Evolutionary conservation across 129 eudicot species (phyloP).

Genomic region (Artemisia annua): DNA sequence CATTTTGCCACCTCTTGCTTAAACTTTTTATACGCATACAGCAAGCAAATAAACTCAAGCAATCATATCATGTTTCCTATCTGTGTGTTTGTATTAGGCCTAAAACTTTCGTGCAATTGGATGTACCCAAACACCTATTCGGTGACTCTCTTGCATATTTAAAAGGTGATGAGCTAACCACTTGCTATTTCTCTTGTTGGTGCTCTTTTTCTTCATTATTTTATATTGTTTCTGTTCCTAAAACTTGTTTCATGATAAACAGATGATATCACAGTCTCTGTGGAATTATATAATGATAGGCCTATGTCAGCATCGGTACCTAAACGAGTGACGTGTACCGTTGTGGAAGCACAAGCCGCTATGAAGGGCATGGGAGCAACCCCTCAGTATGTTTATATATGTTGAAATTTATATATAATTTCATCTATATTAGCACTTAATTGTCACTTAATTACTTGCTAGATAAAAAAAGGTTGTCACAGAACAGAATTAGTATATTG

Average conservation of each 20-base stretch:
- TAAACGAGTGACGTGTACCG: conserved; percentile 80
- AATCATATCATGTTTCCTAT: conserved; percentile 9
- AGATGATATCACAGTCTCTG: conserved; percentile 81
- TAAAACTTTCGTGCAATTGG: conserved; percentile 65
- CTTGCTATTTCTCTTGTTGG: background rate
- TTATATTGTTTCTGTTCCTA: background rate
- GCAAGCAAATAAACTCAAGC: too few relatives aligned
- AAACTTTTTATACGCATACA: background rate
- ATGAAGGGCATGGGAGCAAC: conserved; percentile 76
- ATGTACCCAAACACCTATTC: conserved; percentile 76
- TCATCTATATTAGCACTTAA: background rate
- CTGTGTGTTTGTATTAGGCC: conserved; percentile 47
- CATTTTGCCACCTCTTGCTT: background rate
- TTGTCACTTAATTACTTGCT: background rate
- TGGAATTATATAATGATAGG: conserved; percentile 69
- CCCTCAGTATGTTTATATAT: conserved; percentile 67
- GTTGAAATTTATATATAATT: background rate
- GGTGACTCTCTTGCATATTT: conserved; percentile 72
- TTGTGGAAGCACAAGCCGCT: conserved; percentile 68
- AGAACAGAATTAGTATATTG: background rate
- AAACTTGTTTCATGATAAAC: conserved; percentile 31
- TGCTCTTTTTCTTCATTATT: background rate
- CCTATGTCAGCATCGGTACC: conserved; percentile 94
- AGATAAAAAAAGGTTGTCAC: too few relatives aligned
- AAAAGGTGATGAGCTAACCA: conserved; percentile 55